A percentile compares a stretch with the other conserved stretches of the same genome.
Evolutionary conservation across 768 basidiomycete species (phyloP).

Genomic region (Leccinum aurantiacum): DNA sequence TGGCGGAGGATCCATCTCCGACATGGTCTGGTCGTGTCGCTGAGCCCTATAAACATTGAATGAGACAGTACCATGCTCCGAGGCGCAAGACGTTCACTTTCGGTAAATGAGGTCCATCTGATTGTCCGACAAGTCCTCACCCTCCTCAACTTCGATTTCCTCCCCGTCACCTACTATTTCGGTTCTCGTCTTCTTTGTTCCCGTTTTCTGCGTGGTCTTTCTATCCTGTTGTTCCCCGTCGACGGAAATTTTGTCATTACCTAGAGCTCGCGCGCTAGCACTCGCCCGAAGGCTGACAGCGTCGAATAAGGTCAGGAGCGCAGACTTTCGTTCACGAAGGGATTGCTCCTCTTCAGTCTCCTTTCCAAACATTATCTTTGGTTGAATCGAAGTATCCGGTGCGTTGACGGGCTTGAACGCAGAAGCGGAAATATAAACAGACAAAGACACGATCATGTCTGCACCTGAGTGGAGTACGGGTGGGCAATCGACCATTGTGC

Average conservation of each 20-base stretch:
- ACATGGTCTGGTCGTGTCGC: constrained; percentile 70
- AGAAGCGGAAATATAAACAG: constrained; percentile 61
- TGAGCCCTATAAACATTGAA: constrained; percentile 62
- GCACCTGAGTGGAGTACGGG: constrained; percentile 68
- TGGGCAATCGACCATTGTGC: constrained; percentile 79
- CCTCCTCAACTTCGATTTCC: constrained; percentile 81
- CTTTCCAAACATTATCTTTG: constrained; percentile 53
- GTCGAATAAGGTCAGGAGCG: constrained; percentile 73
- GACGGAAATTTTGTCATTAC: constrained; percentile 31
- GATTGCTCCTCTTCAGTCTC: constrained; percentile 78
- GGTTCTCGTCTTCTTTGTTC: constrained; percentile 44
- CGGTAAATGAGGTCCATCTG: constrained; percentile 83
- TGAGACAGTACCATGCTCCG: constrained; percentile 2
- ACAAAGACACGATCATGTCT: constrained; percentile 74
- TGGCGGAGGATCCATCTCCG: constrained; percentile 76
- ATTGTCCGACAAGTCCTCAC: constrained; percentile 77
- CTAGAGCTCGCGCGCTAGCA: constrained; percentile 39
- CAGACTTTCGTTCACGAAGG: constrained; percentile 77
- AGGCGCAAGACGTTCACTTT: constrained; percentile 49
- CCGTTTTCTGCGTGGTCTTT: constrained; percentile 38
- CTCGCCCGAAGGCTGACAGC: constrained; percentile 68
- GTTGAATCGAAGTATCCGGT: constrained; percentile 28
- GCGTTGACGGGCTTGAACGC: constrained; percentile 61
- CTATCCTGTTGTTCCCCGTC: constrained; percentile 39
- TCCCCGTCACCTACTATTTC: constrained; percentile 82